phyloP scores from a whole-genome alignment of 2,329 filamentous ascomycete species.

The Cytospora piceicola region DNA sequence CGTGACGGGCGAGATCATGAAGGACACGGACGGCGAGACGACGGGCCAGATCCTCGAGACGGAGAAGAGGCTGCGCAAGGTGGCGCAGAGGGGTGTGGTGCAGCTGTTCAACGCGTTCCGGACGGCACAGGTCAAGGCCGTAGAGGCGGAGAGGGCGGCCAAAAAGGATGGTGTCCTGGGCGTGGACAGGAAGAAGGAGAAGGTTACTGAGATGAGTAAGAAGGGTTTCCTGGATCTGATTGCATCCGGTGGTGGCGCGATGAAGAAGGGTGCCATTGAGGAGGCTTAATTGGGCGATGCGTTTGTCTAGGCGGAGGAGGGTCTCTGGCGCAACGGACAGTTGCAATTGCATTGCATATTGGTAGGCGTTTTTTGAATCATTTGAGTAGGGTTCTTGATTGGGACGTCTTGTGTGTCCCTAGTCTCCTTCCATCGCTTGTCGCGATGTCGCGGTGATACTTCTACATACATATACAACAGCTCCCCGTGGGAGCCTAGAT shows the following conservation, averaged over 20 bases:
- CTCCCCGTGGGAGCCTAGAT: neutral
- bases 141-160: conserved; percentile 72
- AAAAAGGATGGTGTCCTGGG: conserved; percentile 77
- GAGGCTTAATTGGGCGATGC: conserved; percentile 50
- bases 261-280: conserved; percentile 63
- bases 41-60: conserved; percentile 64
- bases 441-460: conserved; percentile 11
- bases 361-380: conserved; percentile 9
- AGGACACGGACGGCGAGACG: conserved; percentile 47
- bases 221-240: conserved; percentile 96
- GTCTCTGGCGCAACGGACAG: neutral
- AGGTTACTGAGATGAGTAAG: conserved; percentile 93
- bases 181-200: conserved; percentile 79
- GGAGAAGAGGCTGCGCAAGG: conserved; percentile 82
- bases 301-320: neutral
- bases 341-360: conserved; percentile 11
- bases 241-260: conserved; percentile 61
- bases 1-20: conserved; percentile 45
- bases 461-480: conserved; percentile 26
- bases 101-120: conserved; percentile 96
- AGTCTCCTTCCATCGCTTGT: conserved; percentile 5
- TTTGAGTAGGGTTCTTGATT: conserved; percentile 28
- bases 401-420: conserved; percentile 12
- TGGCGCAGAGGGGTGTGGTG: conserved; percentile 89
- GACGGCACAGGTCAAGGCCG: conserved; percentile 86